A percentile compares a stretch with the other conserved stretches of the same genome.
These are phyloP conservation scores for Xylaria sp. DNA, from an alignment of 2,329 filamentous ascomycete species.

Conservation along the genomic window DNA sequence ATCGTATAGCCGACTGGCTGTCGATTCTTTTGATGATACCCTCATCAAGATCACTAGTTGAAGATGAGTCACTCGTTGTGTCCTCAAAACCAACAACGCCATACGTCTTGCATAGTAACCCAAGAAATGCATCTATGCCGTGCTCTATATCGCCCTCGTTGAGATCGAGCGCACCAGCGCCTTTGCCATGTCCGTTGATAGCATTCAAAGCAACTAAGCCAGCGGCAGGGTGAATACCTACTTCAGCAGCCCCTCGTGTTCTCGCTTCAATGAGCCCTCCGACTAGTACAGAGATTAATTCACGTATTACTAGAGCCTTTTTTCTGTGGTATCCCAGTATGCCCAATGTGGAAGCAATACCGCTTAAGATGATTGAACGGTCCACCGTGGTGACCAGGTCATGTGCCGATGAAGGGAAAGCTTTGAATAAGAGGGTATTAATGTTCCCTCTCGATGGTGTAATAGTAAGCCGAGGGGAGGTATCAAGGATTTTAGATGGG, in stretches of 20 bases:
- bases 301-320: constrained; percentile 86
- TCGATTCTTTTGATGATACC: constrained; percentile 63
- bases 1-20: constrained; percentile 60
- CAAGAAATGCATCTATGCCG: constrained; percentile 68
- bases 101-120: constrained; percentile 65
- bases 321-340: constrained; percentile 82
- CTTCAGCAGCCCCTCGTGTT: constrained; percentile 92
- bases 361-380: constrained; percentile 78
- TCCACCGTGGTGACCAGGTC: constrained; percentile 76
- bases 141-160: constrained; percentile 69
- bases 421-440: constrained; percentile 67
- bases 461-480: constrained; percentile 62
- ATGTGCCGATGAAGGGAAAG: constrained; percentile 70
- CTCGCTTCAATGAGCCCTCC: constrained; percentile 87
- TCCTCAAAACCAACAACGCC: constrained; percentile 63
- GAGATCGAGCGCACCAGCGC: constrained; percentile 63
- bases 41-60: constrained; percentile 54
- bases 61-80: constrained; percentile 35
- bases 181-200: constrained; percentile 54
- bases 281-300: constrained; percentile 82
- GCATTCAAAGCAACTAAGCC: constrained; percentile 76
- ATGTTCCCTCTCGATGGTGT: constrained; percentile 67
- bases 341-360: constrained; percentile 85
- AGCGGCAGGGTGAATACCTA: constrained; percentile 92
- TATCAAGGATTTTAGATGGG: constrained; percentile 55